A percentile compares a stretch with the other conserved stretches of the same genome.
Conservation (phyloP, 176 grass and related monocot species). For the Phragmites australis region DNA sequence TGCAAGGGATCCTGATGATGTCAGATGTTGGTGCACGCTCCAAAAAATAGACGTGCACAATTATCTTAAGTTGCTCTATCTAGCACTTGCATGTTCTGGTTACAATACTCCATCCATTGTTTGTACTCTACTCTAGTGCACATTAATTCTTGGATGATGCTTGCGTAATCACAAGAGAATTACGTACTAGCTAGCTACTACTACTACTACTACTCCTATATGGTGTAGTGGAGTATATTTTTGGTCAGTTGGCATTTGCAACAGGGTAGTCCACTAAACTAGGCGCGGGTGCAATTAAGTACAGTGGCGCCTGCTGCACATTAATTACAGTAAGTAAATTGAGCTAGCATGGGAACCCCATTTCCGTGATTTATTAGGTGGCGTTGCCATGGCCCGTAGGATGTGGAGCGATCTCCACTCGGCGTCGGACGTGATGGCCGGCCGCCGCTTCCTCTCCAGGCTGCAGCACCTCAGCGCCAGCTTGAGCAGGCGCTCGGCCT, state of each 20-base stretch:
- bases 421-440: conserved; percentile 33
- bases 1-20: not conserved
- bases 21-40: not conserved
- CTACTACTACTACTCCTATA: too few relatives aligned
- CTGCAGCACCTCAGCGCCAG: conserved; percentile 48
- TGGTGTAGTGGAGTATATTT: too few relatives aligned
- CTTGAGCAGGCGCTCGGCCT: conserved; percentile 37
- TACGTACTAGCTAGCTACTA: not conserved
- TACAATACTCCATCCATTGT: not conserved
- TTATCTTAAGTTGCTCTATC: not conserved
- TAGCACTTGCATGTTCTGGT: not conserved
- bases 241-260: conserved; percentile 8
- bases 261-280: not conserved
- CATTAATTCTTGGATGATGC: not conserved
- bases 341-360: conserved; percentile 22
- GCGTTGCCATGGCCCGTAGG: conserved; percentile 31
- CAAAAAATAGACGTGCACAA: not conserved
- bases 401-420: conserved; percentile 50
- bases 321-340: not conserved
- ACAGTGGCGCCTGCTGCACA: not conserved
- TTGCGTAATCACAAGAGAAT: not conserved
- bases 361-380: conserved; percentile 28
- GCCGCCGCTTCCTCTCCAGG: conserved; percentile 47
- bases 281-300: too few relatives aligned
- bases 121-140: conserved; percentile 1